Evolutionary conservation across 208 protist genomes (phyloP).

Genomic region (Trypanosoma avium): DNA sequence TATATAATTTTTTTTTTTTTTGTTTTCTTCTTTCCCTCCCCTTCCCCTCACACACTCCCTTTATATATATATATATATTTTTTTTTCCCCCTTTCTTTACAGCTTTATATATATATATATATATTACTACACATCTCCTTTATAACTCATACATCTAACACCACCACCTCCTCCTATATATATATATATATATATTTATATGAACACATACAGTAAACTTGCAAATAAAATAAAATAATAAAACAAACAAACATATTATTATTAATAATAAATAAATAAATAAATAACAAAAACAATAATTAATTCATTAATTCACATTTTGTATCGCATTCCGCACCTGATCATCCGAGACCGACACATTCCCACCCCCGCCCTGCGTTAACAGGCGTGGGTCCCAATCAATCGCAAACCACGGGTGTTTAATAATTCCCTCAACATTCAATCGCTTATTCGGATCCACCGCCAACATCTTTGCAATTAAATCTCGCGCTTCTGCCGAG

Average conservation of each 20-base stretch:
- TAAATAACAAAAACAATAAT: too few species aligned
- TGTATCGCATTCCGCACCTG: conserved; percentile 16
- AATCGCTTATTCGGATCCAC: conserved; percentile 79
- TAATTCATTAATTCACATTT: conserved; percentile 6
- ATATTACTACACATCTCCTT: background rate
- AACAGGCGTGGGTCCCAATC: conserved; percentile 61
- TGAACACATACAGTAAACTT: too few species aligned
- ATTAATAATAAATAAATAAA: too few species aligned
- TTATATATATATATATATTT: background rate
- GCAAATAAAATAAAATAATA: too few species aligned
- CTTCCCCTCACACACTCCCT: background rate
- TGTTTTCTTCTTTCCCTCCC: background rate
- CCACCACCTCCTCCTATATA: too few species aligned
- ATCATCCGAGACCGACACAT: conserved; percentile 3
- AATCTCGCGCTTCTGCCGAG: conserved; percentile 52
- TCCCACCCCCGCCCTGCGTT: background rate
- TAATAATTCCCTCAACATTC: conserved; percentile 83
- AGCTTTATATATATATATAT: conserved; percentile 19
- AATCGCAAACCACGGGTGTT: conserved; percentile 84
- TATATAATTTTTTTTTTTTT: background rate
- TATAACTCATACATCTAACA: background rate
- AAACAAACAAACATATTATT: too few species aligned
- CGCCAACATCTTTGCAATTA: conserved; percentile 80
- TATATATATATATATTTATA: conserved; percentile 13
- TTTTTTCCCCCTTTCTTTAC: background rate